These are phyloP conservation scores for Mortierella sp. DNA, from an alignment of 371 early-diverging fungal genomes.

Conservation along the genomic window DNA sequence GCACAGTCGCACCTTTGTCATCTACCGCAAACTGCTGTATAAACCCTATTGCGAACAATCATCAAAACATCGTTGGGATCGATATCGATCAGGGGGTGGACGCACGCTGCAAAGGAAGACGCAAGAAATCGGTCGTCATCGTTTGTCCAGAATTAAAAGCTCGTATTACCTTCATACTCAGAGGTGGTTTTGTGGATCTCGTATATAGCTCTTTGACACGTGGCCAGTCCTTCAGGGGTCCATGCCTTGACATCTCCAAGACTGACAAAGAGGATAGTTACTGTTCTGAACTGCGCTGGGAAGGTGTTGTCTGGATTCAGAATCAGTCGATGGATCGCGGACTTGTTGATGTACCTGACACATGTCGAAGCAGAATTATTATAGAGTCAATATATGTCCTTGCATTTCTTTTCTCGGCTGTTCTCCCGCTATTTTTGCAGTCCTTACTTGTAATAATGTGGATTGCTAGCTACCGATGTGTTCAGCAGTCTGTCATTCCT, in stretches of 20 bases:
- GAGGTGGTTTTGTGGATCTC: slow-evolving; percentile 56
- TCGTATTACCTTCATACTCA: slow-evolving; percentile 62
- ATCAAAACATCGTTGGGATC: not conserved
- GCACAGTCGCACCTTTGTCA: slow-evolving; percentile 70
- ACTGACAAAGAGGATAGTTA: slow-evolving; percentile 70
- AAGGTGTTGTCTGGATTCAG: slow-evolving; percentile 62
- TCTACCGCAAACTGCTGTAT: slow-evolving; percentile 74
- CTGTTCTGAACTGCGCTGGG: slow-evolving; percentile 69
- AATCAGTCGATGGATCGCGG: slow-evolving; percentile 64
- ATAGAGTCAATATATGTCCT: too few species aligned
- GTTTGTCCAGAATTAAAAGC: not conserved
- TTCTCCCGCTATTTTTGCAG: too few species aligned
- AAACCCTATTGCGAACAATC: slow-evolving; percentile 37
- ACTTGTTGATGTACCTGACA: slow-evolving; percentile 62
- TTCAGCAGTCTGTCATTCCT: slow-evolving; percentile 34
- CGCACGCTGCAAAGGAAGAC: too few species aligned
- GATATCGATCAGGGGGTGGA: too few species aligned
- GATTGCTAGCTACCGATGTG: slow-evolving; percentile 53
- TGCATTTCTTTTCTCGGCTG: too few species aligned
- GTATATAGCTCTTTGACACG: slow-evolving; percentile 59
- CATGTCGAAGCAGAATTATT: too few species aligned
- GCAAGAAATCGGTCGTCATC: too few species aligned
- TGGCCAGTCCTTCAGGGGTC: slow-evolving; percentile 56
- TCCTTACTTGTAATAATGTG: slow-evolving; percentile 60
- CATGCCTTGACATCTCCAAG: slow-evolving; percentile 64